phyloP scores from a whole-genome alignment of 352 stramenopile genomes.

The Phytophthora capsici region DNA sequence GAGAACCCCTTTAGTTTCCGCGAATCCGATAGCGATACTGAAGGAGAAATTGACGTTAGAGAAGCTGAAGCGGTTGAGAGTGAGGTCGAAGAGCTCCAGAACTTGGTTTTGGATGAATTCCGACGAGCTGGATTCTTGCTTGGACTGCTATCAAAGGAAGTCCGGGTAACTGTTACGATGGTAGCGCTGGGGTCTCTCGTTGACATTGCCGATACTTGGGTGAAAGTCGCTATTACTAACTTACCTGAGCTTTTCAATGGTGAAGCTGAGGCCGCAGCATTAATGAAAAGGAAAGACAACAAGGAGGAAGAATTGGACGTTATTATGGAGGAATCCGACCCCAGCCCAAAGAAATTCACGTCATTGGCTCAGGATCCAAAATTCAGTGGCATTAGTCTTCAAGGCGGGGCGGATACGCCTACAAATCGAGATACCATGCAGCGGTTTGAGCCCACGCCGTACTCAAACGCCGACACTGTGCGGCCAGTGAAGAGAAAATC shows the following conservation, averaged over 20 bases:
- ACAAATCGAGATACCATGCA: conserved; percentile 7
- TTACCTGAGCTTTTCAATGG: conserved; percentile 51
- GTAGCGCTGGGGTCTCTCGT: conserved; percentile 64
- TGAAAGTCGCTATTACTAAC: conserved; percentile 50
- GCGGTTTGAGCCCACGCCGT: conserved; percentile 31
- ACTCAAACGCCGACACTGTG: conserved; percentile 39
- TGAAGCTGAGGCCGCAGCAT: conserved; percentile 11
- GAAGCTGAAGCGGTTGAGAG: conserved; percentile 6
- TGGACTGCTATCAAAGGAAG: conserved; percentile 60
- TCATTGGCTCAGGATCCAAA: conserved; percentile 76
- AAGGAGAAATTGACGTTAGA: conserved; percentile 22
- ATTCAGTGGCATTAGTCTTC: conserved; percentile 66
- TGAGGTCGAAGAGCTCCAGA: conserved; percentile 11
- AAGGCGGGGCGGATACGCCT: conserved; percentile 26
- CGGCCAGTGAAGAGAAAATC: conserved; percentile 19
- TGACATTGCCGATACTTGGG: conserved; percentile 72
- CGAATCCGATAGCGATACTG: conserved; percentile 49
- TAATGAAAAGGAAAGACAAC: conserved; percentile 31
- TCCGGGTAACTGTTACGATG: conserved; percentile 67
- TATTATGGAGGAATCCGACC: conserved; percentile 18
- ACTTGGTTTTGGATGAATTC: conserved; percentile 60
- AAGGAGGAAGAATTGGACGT: not conserved
- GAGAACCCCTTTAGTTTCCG: conserved; percentile 79
- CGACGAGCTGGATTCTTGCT: conserved; percentile 59
- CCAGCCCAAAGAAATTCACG: conserved; percentile 67